Base-by-base conservation (phyloP, 306 rosid genomes). In the Prunus mume region DNA sequence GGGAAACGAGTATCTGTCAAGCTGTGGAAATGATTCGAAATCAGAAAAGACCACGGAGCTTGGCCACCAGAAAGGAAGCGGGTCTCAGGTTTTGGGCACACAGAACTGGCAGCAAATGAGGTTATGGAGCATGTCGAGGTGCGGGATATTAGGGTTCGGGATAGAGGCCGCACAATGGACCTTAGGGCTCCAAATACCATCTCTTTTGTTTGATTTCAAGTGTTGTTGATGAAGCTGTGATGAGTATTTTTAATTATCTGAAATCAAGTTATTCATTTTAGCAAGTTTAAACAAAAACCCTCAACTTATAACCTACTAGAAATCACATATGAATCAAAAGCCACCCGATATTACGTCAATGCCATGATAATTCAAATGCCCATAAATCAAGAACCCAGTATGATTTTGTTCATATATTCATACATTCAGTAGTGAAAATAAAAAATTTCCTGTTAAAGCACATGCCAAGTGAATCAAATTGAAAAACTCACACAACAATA, bases 1-100 rank as follows among this genome's bases (percentile, higher is more conserved):
- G 97, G 97, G 67, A 82, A 83, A 46, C 92, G 92, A 64, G 97
- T 81, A 19, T 95, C 97, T 9, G 97, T 92, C 86, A 95, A 88
- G 85, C 92, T 88, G 83, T 89, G 89, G 20, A 92, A 81, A 76
- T 83, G 88, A 72, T 67, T 90, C 46, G 65, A 24, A 68, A 83
- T 68, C 22, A 86, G 85, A 76, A 79, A 43, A 72, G 79, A 30
- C 90, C 91, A 85, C 34, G 85, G 90, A 51, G 83, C 81, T 64
- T 20, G 76, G 78, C 85, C 71, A 14, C 69, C 30, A 19, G 72
- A 58, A 51, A 75, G 13, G 24, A 78, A 74, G 17, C 50, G 84
- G 27, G 75, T 19, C 54, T 78, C 79, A 4, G 79, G 71, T 50
- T 71, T 78, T 2, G 27, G 66, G 63, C 81, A 68, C 17, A 76